Percentiles rank a stretch among this genome's conserved stretches.
These are phyloP conservation scores for Drechmeria coniospora DNA, from an alignment of 2,329 filamentous ascomycete species.

Conservation along the genomic window DNA sequence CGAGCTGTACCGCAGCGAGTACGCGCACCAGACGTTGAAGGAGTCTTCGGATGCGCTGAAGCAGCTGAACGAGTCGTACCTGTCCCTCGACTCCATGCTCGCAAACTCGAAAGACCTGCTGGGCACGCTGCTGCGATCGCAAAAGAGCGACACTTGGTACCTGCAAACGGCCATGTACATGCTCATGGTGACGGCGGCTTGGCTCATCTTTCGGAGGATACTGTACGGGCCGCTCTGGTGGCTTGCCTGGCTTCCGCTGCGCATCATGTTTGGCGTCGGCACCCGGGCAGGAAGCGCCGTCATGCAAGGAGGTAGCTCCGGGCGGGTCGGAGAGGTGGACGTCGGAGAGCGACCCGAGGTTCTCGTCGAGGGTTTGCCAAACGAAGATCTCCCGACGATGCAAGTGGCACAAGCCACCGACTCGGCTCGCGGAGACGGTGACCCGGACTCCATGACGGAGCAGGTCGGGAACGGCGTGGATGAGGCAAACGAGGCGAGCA, in stretches of 20 bases:
- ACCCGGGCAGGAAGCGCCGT: constrained; percentile 39
- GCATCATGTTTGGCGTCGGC: constrained; percentile 44
- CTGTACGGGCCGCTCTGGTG: constrained; percentile 85
- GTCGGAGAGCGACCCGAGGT: too few relatives aligned
- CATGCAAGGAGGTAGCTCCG: constrained; percentile 17
- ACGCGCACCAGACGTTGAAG: constrained; percentile 76
- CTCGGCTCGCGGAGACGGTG: constrained; percentile 8
- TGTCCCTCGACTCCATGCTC: constrained; percentile 61
- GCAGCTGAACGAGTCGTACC: constrained; percentile 69
- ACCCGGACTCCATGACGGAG: constrained; percentile 29
- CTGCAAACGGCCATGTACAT: constrained; percentile 80
- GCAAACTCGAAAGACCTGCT: constrained; percentile 60
- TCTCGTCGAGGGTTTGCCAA: constrained; percentile 9
- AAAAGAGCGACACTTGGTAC: constrained; percentile 98
- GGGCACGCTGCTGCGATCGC: constrained; percentile 63
- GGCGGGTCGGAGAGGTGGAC: constrained; percentile 13
- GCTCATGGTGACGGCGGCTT: constrained; percentile 58
- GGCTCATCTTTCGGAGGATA: constrained; percentile 73
- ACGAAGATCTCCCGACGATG: constrained; percentile 32
- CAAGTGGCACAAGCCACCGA: constrained; percentile 21
- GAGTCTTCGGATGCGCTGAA: constrained; percentile 73
- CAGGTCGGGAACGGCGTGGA: constrained; percentile 40
- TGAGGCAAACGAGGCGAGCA: constrained; percentile 20
- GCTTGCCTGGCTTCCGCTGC: constrained; percentile 72
- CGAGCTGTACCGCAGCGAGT: constrained; percentile 74